Percentiles rank a stretch among this genome's conserved stretches.
Conservation (phyloP, 2,329 filamentous ascomycete genomes). For the Pseudogymnoascus sp. region DNA sequence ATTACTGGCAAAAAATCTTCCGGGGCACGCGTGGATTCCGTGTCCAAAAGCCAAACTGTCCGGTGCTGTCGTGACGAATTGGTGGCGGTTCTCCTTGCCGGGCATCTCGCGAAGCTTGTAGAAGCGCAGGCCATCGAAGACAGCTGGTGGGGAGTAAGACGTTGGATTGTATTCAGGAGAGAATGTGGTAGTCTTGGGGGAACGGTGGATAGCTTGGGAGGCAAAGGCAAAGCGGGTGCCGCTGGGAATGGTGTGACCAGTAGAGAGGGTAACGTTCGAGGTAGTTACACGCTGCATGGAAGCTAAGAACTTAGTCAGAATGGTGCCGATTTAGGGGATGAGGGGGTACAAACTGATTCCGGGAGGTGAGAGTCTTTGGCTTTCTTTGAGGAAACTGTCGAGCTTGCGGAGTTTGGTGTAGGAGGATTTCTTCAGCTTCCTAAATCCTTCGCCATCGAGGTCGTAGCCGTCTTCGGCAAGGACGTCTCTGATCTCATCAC, state of each 20-base stretch:
- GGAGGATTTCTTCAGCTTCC: slow-evolving; percentile 26
- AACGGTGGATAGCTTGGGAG: slow-evolving; percentile 24
- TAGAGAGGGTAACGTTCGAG: slow-evolving; percentile 26
- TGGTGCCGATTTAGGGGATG: not conserved
- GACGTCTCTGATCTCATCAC: slow-evolving; percentile 22
- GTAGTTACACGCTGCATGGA: slow-evolving; percentile 18
- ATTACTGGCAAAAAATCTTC: slow-evolving; percentile 33
- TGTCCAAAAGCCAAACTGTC: slow-evolving; percentile 33
- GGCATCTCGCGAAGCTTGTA: slow-evolving; percentile 17
- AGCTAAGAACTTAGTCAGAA: slow-evolving; percentile 11
- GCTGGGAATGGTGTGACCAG: slow-evolving; percentile 28
- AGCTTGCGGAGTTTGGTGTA: slow-evolving; percentile 27
- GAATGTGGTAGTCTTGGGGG: slow-evolving; percentile 18
- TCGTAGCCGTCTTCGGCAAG: slow-evolving; percentile 37
- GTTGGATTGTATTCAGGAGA: slow-evolving; percentile 22
- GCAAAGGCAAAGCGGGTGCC: slow-evolving; percentile 26
- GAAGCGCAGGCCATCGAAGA: slow-evolving; percentile 23
- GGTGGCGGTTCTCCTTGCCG: slow-evolving; percentile 26
- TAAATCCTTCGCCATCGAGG: slow-evolving; percentile 38
- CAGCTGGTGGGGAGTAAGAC: slow-evolving; percentile 10
- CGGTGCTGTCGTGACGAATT: slow-evolving; percentile 30
- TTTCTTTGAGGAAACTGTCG: slow-evolving; percentile 37
- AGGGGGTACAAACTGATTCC: slow-evolving; percentile 21
- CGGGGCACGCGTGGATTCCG: slow-evolving; percentile 36
- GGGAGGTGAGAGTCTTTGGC: slow-evolving; percentile 30